Base-by-base conservation (phyloP, 2,329 filamentous ascomycete species). In the Colletotrichum sp. region DNA sequence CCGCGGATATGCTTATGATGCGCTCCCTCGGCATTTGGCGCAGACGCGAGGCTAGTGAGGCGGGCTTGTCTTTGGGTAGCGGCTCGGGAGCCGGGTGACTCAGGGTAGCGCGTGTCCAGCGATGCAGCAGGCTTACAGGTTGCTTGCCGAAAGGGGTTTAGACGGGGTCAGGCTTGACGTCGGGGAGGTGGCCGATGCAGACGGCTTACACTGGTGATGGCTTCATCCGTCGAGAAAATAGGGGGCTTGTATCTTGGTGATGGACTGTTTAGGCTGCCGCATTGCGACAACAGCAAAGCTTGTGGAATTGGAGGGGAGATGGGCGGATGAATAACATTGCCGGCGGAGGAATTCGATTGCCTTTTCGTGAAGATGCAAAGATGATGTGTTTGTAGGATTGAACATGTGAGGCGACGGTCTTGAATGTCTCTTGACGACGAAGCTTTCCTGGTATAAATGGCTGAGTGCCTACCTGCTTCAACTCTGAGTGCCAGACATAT, bases 191-290 rank as follows among this genome's bases (percentile, higher is more conserved):
- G 43, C 43, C 10, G 18, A 43, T 73, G 64, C 57, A 58, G 70
- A 57, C 16, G 63, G 70, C 70, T 65, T 75, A 73, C 70, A 72
- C 32, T 43, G 64, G 21, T 21, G 69, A 75, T 73, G 9, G 64
- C 70, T 28, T 73, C 73, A 72, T 75, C 64, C 69, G 69, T 64
- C 55, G 34, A 55, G 32, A 5, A 13, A 30, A 18, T 32, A 52
- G 28, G 12, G 26, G 18, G 8, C 28, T 34, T 36, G 58, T 15
- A 15, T 32, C 10, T 32, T 61, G 58, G n/a, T 32, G 16, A 32
- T 21, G 58, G n/a, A 8, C 7, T 6, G 2, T 12, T 8, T 24
- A 21, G 30, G 15, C 30, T 60, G 26, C 26, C 57, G 30, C 16
- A 0, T 30, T 21, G 58, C 18, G 26, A 32, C 10, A 4, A 32